Conservation (phyloP, 2,329 filamentous ascomycete species). For the Alternaria sp. region DNA sequence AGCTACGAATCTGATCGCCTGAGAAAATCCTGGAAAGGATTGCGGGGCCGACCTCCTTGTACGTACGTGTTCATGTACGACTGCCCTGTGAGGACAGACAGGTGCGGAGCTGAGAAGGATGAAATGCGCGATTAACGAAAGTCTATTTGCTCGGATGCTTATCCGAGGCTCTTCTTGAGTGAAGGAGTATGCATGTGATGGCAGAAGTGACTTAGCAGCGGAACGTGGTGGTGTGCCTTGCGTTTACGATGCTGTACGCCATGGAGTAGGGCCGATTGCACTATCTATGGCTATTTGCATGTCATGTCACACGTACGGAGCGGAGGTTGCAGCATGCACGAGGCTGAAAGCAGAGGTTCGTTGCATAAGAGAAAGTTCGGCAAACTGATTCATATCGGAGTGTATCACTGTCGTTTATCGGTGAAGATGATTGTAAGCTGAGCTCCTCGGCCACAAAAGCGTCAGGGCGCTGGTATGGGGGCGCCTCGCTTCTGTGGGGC, state of each 20-base stretch:
- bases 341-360: constrained; percentile 10
- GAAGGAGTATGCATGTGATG: constrained; percentile 1
- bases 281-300: constrained; percentile 6
- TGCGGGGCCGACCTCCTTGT: constrained; percentile 4
- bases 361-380: constrained; percentile 5
- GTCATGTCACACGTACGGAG: constrained; percentile 1
- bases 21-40: not conserved
- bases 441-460: constrained; percentile 1
- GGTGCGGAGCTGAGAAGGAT: constrained; percentile 2
- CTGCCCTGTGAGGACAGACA: not conserved
- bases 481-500: constrained; percentile 9
- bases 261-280: constrained; percentile 17
- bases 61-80: constrained; percentile 5
- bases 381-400: constrained; percentile 25
- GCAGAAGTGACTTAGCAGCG: not conserved
- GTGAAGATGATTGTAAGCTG: constrained; percentile 24
- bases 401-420: constrained; percentile 26
- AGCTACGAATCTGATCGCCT: not conserved
- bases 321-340: constrained; percentile 14
- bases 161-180: constrained; percentile 1
- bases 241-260: constrained; percentile 16
- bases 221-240: constrained; percentile 19
- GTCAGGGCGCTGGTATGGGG: not conserved
- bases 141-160: constrained; percentile 5
- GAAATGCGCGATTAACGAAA: not conserved